Base-by-base conservation (phyloP, 192 early-diverging fungal species). In the Coemansia sp. region DNA sequence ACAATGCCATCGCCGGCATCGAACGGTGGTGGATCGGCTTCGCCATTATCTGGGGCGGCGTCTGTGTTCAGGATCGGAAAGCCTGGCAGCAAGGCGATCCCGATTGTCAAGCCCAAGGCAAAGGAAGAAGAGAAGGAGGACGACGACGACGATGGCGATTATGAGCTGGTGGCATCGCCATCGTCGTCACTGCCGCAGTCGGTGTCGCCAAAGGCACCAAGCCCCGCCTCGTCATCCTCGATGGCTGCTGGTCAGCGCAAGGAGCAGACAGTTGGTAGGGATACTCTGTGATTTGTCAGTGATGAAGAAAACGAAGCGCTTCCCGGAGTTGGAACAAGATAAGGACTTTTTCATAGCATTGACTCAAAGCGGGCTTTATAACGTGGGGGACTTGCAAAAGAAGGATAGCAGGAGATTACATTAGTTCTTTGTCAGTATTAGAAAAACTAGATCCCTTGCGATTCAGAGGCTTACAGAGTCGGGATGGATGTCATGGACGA, bases 41-140 rank as follows among this genome's bases (percentile, higher is more conserved):
- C 64, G n/a, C 31, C 52, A 2, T 44, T 65, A 13, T 59, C 65
- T 4, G 50, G 61, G 45, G 57, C 67, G 15, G 29, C 76, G 9
- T 44, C 76, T 15, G 56, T 72, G 20, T 71, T 81, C 37, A 74
- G 50, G 50, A 81, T 81, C 55, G 62, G 62, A 44, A 81, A 74
- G 65, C 71, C 71, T 6, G 65, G n/a, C 6, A 81, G 65, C 66
- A 74, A 66, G 50, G 78, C 78, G 8, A 81, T 81, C 19, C 78
- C 78, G 2, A 81, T 81, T 28, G 78, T 81, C 19, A 72, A 54
- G 31, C 72, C 72, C 58, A 67, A 63, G 33, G 63, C 59, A 8
- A 50, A 63, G 27, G 63, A 62, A 7, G 57, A 41, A 50, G 68
- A 63, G 27, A 59, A 62, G 7, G 57, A 41, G 41, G 68, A 58